Base-by-base conservation (phyloP, 768 basidiomycete species). In the Pleurotus pulmonarius region DNA sequence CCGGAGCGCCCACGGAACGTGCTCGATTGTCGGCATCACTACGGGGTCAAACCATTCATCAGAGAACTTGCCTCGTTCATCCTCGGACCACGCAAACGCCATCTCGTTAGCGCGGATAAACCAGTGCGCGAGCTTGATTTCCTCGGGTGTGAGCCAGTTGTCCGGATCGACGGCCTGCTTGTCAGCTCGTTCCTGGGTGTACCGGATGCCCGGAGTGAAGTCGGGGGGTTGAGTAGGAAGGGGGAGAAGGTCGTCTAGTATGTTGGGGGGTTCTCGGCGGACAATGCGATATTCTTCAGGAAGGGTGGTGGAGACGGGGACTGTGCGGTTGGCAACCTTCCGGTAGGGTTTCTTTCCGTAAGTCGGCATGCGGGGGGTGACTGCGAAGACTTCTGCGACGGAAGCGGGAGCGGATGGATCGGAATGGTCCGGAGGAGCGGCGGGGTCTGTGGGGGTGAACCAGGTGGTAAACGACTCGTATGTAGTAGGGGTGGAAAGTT, bases 11-110 rank as follows among this genome's bases (percentile, higher is more conserved):
- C 20, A 20, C 20, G 20, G 20, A 20, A 3, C 20, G 20, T 20
- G 20, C 20, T 20, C 20, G 20, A 20, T 20, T 20, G 20, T 20
- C 20, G 20, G 20, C 20, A 20, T 20, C 20, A 20, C 20, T 20
- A 20, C 20, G 20, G 72, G 70, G 0, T 59, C 57, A 46, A 75
- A 77, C 38, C 64, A 76, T 1, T 75, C 65, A n/a, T 55, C 6
- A 6, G 40, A 26, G 22, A 59, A 49, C 39, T 38, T 29, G 0
- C 72, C 65, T 43, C 63, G 65, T 46, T 73, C 70, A 0, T 53
- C 40, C 18, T 70, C 67, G 7, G 68, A 59, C 70, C 68, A 75
- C 0, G 73, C 67, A 18, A 74, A 63, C 0, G 58, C 69, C 0
- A 56, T 11, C 20, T 71, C 59, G 15, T 72, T 65, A 5, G 47